Conservation (phyloP, 345 rosid species). For the Excoecaria cochinchinensis region DNA sequence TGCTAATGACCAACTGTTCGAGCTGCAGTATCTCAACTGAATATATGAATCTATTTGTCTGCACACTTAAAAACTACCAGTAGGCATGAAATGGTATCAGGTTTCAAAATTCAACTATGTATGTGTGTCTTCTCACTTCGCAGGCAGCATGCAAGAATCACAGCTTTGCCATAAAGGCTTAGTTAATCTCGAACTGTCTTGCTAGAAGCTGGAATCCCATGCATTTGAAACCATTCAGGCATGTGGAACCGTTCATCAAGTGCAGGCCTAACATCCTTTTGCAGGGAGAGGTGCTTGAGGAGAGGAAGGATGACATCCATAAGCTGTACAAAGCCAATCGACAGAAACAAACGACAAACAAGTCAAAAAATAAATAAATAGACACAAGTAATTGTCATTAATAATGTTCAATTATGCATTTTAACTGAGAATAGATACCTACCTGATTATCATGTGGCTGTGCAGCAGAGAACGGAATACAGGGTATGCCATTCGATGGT, state of each 20-base stretch:
- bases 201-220: neutral
- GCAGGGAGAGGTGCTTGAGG: conserved; percentile 13
- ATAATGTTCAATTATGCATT: neutral
- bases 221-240: conserved; percentile 27
- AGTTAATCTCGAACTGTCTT: neutral
- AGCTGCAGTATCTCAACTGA: too few species aligned
- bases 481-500: conserved; percentile 35
- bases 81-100: neutral
- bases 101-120: neutral
- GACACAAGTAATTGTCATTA: neutral
- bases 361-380: too few species aligned
- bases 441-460: conserved; percentile 83
- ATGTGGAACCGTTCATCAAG: conserved; percentile 25
- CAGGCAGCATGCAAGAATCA: neutral
- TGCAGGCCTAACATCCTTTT: conserved; percentile 19
- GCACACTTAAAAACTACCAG: too few species aligned
- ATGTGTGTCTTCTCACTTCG: neutral
- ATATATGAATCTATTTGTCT: too few species aligned
- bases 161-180: neutral
- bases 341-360: neutral
- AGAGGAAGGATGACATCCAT: conserved; percentile 22
- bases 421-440: neutral
- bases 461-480: conserved; percentile 73
- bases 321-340: conserved; percentile 15
- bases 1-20: neutral